Evolutionary conservation across 768 basidiomycete genomes (phyloP), one percentile per base, ranked within the genome.

Genomic region (Butyriboletus loyo): DNA sequence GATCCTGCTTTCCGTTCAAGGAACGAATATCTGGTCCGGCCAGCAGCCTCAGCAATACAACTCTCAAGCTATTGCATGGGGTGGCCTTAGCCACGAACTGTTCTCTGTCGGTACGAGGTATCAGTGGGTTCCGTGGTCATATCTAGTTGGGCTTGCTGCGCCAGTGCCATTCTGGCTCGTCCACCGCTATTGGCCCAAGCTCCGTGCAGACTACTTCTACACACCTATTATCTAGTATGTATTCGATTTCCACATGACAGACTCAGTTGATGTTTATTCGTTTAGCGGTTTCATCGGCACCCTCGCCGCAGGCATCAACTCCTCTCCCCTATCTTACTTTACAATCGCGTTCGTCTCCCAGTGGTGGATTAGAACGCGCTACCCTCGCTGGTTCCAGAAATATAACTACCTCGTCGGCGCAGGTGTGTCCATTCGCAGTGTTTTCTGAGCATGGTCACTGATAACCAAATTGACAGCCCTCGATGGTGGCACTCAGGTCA

Each of bases 1-100:
- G 0, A 78, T 81, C 25, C 64, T 86, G 4, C 66, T 84, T 24
- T 77, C 75, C 6, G 75, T 80, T 0, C 71, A 85, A 57, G 82
- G 82, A 30, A 82, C 83, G 22, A 64, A 63, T 40, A 63, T 68
- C 25, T 68, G 68, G 67, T 67, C 69, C 0, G 69, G 67, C 0
- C 67, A 68, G 13, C 66, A 66, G 48, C 54, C 62, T 5, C 68
- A 68, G 32, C 48, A 53, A 34, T 69, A 69, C 44, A 66, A 68
- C 31, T 68, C 66, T 10, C 66, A 63, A 41, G 73, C 72, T 1
- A 68, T 76, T 32, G 60, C 68, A 2, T 76, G 71, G 71, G 75
- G 75, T 40, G 75, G 72, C 9, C 66, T 76, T 1, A 64, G 64
- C 28, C 62, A 66, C 30, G 37, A 73, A 32, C 57, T 76, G 36